These are phyloP conservation scores for Ploettnerulaceae sp. DNA, from an alignment of 2,329 filamentous ascomycete genomes.

Conservation along the genomic window DNA sequence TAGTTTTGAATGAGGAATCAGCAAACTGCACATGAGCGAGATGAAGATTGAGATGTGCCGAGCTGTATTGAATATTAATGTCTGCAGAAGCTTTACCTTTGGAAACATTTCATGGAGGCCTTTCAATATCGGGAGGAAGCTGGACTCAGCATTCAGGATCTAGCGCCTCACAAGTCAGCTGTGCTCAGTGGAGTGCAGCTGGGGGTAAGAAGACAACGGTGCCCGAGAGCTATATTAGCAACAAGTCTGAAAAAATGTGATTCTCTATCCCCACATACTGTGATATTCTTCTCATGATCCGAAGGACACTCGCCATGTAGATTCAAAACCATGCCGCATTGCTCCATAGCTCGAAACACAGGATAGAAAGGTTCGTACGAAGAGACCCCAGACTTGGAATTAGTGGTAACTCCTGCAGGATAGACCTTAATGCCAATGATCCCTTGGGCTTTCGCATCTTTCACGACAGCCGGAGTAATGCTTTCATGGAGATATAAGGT, in stretches of 20 bases:
- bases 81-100: slow-evolving; percentile 29
- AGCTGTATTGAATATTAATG: not conserved
- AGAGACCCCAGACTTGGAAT: slow-evolving; percentile 64
- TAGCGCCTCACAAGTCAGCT: no score
- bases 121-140: slow-evolving; percentile 75
- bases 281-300: slow-evolving; percentile 39
- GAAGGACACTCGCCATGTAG: slow-evolving; percentile 81
- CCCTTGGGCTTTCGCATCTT: slow-evolving; percentile 27
- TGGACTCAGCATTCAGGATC: slow-evolving; percentile 64
- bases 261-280: no score
- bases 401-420: slow-evolving; percentile 59
- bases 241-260: no score
- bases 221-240: no score
- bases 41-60: not conserved
- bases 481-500: slow-evolving; percentile 48
- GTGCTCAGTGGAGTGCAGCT: no score
- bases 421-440: slow-evolving; percentile 31
- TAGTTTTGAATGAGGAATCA: no score
- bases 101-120: slow-evolving; percentile 73
- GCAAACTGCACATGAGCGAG: not conserved
- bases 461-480: slow-evolving; percentile 29
- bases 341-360: slow-evolving; percentile 86
- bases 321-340: slow-evolving; percentile 78
- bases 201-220: no score
- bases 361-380: slow-evolving; percentile 67